Conservation (phyloP, 495 filamentous ascomycete genomes). For the Schizothecium vesticola region DNA sequence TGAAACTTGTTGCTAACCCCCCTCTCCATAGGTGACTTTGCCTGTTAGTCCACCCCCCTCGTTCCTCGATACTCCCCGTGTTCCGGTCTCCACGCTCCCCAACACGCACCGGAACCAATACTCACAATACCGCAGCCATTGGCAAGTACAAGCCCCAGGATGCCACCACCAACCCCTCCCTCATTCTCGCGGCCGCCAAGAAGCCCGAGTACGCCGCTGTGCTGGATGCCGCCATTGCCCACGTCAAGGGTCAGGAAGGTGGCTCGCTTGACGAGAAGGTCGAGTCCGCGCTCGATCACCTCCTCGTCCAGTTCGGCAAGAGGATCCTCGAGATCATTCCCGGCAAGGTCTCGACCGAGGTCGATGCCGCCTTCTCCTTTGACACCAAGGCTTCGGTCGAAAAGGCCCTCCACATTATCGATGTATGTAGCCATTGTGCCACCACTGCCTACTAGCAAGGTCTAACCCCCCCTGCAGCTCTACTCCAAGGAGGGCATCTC, state of each 20-base stretch:
- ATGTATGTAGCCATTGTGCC: constrained; percentile 49
- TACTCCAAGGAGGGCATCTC: constrained; percentile 87
- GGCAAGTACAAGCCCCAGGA: constrained; percentile 99
- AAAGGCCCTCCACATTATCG: constrained; percentile 96
- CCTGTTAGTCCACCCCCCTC: constrained; percentile 51
- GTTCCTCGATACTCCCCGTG: constrained; percentile 1
- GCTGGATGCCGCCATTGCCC: constrained; percentile 78
- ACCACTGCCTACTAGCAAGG: neutral
- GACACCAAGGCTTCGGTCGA: constrained; percentile 85
- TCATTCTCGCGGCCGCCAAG: constrained; percentile 97
- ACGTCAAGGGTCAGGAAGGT: constrained; percentile 68
- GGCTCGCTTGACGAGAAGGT: constrained; percentile 66
- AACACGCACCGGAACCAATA: neutral
- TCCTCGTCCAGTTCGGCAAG: constrained; percentile 95
- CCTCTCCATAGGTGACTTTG: constrained; percentile 62
- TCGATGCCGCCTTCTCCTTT: constrained; percentile 95
- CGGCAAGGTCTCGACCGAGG: constrained; percentile 97
- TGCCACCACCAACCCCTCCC: constrained; percentile 97
- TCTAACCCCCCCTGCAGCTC: constrained; percentile 49
- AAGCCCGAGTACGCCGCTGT: constrained; percentile 93
- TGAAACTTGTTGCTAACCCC: constrained; percentile 5
- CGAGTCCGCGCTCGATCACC: constrained; percentile 78
- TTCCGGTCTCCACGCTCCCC: constrained; percentile 9
- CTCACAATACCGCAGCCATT: constrained; percentile 62
- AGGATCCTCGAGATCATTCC: constrained; percentile 96